These are phyloP conservation scores for Xylaria bambusicola DNA, from an alignment of 495 filamentous ascomycete genomes.

Conservation along the genomic window DNA sequence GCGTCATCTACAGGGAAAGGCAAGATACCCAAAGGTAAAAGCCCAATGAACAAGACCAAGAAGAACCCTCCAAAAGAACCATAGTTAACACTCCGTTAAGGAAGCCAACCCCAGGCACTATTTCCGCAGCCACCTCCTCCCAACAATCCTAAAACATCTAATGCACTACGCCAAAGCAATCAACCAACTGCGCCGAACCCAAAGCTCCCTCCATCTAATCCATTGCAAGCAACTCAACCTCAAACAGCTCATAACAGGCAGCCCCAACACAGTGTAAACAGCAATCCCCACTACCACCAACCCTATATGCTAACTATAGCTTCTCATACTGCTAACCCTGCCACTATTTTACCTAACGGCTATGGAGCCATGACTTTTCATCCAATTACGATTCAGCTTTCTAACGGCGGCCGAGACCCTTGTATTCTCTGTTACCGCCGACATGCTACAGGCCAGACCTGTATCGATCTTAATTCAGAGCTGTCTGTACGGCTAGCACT, in stretches of 20 bases:
- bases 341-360: not conserved
- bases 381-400: constrained; percentile 8
- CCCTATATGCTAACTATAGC: not conserved
- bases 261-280: not conserved
- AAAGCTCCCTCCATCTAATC: not conserved
- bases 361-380: not conserved
- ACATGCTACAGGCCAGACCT: constrained; percentile 30
- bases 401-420: constrained; percentile 14
- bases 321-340: not conserved
- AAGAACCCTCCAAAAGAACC: constrained; percentile 10
- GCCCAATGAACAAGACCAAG: not conserved
- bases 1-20: not conserved
- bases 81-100: constrained; percentile 22
- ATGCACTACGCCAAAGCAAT: not conserved
- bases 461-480: constrained; percentile 36
- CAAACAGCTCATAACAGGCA: not conserved
- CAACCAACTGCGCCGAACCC: not conserved
- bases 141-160: not conserved
- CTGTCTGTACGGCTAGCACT: constrained; percentile 32
- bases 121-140: too few species aligned
- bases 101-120: too few species aligned
- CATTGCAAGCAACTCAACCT: constrained; percentile 1
- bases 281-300: not conserved
- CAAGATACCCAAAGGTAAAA: constrained; percentile 28
- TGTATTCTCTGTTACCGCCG: constrained; percentile 37